phyloP scores from a whole-genome alignment of 2,329 filamentous ascomycete genomes.

The Exserohilum rostratum region DNA sequence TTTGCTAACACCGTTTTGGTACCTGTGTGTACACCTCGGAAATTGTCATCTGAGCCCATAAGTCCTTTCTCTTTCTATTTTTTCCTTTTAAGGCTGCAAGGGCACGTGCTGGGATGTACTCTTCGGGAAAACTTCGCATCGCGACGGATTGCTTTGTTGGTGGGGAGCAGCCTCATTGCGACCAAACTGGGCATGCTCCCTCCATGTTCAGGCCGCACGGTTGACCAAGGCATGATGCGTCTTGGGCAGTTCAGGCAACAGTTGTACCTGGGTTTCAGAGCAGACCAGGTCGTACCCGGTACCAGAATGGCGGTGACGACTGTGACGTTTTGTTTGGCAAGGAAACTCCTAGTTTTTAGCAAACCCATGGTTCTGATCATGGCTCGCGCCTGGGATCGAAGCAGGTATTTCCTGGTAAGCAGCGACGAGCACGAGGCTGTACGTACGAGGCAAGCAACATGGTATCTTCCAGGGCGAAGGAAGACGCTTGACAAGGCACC shows the following conservation, averaged over 20 bases:
- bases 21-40: not conserved
- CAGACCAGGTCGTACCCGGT: conserved; percentile 6
- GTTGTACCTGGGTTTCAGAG: not conserved
- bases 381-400: not conserved
- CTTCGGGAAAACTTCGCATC: not conserved
- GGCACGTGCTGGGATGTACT: not conserved
- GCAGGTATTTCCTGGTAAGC: not conserved
- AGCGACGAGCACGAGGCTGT: not conserved
- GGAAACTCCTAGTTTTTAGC: conserved; percentile 1
- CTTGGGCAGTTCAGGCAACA: conserved; percentile 1
- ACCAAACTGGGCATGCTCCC: not conserved
- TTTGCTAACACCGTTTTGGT: not conserved
- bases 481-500: not conserved
- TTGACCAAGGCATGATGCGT: conserved; percentile 2
- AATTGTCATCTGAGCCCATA: not conserved
- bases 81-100: not conserved
- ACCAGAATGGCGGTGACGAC: not conserved
- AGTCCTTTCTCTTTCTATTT: not conserved
- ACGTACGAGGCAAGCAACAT: not conserved
- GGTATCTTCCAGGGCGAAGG: conserved; percentile 1
- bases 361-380: not conserved
- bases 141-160: not conserved
- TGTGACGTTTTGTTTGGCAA: conserved; percentile 4
- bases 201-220: conserved; percentile 3
- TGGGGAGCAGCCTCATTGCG: not conserved